These are phyloP conservation scores for Miscanthus lutarioriparius DNA, from an alignment of 176 grass and related monocot species.

Conservation along the genomic window DNA sequence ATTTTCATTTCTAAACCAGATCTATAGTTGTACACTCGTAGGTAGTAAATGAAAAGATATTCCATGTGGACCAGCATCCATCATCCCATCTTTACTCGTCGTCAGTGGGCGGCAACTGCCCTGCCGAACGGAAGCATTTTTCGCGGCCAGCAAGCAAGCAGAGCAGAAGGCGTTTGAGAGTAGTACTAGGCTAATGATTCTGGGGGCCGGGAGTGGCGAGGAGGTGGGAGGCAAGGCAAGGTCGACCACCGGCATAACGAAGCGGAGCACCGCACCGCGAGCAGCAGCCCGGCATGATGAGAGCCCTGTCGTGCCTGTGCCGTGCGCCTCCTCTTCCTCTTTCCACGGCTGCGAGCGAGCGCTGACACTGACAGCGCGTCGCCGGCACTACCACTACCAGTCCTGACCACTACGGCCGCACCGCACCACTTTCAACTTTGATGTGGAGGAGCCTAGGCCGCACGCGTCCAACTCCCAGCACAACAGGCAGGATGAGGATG, in stretches of 20 bases:
- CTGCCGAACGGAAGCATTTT: not conserved
- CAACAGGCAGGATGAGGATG: too few relatives aligned
- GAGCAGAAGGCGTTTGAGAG: not conserved
- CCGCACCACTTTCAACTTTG: too few relatives aligned
- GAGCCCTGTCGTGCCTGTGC: not conserved
- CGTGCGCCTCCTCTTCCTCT: not conserved
- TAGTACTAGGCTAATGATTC: not conserved
- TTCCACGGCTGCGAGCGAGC: not conserved
- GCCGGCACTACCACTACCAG: too few relatives aligned
- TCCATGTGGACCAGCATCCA: not conserved
- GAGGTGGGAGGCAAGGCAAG: constrained; percentile 31
- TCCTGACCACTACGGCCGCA: too few relatives aligned
- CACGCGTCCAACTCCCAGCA: too few relatives aligned
- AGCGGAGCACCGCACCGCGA: not conserved
- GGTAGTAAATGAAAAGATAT: not conserved
- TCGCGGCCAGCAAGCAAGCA: too few relatives aligned
- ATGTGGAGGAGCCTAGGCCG: too few relatives aligned
- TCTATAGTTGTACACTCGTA: too few relatives aligned
- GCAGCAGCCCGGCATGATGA: not conserved
- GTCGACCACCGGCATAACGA: too few relatives aligned
- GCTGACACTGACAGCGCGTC: not conserved
- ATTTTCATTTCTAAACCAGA: too few relatives aligned
- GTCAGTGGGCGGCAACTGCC: not conserved
- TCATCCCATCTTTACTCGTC: too few relatives aligned
- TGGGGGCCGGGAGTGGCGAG: not conserved